These are phyloP conservation scores for Musa troglodytarum DNA, from an alignment of 176 grass and related monocot genomes.

Conservation along the genomic window DNA sequence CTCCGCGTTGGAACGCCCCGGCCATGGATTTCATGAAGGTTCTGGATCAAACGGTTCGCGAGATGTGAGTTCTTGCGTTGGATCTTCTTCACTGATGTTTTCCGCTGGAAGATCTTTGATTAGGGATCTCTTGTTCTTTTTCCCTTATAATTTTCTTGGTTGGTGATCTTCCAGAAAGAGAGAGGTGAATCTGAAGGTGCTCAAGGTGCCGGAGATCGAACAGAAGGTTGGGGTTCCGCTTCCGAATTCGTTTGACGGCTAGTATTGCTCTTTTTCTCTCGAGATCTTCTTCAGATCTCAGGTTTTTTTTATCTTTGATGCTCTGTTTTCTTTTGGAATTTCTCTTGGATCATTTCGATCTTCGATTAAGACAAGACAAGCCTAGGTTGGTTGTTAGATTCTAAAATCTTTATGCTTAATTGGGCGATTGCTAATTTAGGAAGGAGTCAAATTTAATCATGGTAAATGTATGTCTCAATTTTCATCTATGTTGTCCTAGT, in stretches of 20 bases:
- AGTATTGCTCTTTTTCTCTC: no score
- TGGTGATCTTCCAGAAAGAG: conserved; percentile 57
- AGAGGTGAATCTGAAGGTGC: conserved; percentile 99
- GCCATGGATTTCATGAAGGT: conserved; percentile 99
- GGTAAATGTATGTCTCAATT: background rate
- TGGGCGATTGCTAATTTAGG: background rate
- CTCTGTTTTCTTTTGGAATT: background rate
- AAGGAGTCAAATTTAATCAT: background rate
- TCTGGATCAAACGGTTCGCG: conserved; percentile 90
- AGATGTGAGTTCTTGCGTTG: conserved; percentile 58
- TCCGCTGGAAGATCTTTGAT: background rate
- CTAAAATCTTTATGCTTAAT: background rate
- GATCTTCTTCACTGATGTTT: conserved; percentile 2
- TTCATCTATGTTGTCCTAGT: background rate
- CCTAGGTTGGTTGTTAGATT: background rate
- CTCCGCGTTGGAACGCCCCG: conserved; percentile 1
- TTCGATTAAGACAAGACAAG: background rate
- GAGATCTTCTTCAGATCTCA: conserved; percentile 35
- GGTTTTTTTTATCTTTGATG: background rate
- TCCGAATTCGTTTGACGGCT: no score
- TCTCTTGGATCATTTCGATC: background rate
- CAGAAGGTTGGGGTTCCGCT: conserved; percentile 54
- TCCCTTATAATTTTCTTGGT: conserved; percentile 11
- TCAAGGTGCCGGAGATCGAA: conserved; percentile 98
- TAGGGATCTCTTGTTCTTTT: background rate